Evolutionary conservation across 164 flowering plant species (phyloP).

Genomic region (Taxillus chinensis): DNA sequence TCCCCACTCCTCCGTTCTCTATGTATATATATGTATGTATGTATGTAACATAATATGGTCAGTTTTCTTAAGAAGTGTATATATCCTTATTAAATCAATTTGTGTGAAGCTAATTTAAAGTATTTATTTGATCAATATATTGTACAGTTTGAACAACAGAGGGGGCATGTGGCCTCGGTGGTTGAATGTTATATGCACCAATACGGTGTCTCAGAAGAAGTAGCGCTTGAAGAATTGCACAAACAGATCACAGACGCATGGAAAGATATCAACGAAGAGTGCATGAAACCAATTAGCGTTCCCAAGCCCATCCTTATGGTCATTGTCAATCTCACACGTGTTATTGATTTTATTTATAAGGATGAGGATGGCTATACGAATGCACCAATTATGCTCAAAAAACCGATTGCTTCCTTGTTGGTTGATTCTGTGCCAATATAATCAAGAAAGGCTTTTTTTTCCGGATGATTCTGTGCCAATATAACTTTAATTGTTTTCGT

Average conservation of each 20-base stretch:
- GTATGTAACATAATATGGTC: no score
- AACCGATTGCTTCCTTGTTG: conserved; percentile 4
- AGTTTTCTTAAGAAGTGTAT: not conserved
- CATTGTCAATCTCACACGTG: conserved; percentile 23
- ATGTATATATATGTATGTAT: no score
- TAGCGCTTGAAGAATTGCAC: conserved; percentile 3
- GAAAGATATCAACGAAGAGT: conserved; percentile 42
- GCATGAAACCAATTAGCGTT: conserved; percentile 8
- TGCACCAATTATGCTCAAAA: not conserved
- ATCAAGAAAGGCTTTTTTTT: not conserved
- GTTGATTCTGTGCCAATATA: conserved; percentile 7
- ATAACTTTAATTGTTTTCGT: not conserved
- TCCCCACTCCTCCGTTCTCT: no score
- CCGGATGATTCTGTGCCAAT: conserved; percentile 5
- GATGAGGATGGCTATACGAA: conserved; percentile 30
- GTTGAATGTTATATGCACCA: conserved; percentile 29
- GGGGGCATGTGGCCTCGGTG: conserved; percentile 19
- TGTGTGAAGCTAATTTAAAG: not conserved
- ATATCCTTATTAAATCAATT: not conserved
- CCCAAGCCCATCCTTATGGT: conserved; percentile 15
- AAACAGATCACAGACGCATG: conserved; percentile 22
- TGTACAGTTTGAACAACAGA: conserved; percentile 17
- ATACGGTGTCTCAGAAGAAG: conserved; percentile 15
- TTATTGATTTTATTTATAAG: conserved; percentile 24
- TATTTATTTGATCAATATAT: not conserved